phyloP scores from a whole-genome alignment of 495 filamentous ascomycete genomes.

The Trichoderma erinaceum region DNA sequence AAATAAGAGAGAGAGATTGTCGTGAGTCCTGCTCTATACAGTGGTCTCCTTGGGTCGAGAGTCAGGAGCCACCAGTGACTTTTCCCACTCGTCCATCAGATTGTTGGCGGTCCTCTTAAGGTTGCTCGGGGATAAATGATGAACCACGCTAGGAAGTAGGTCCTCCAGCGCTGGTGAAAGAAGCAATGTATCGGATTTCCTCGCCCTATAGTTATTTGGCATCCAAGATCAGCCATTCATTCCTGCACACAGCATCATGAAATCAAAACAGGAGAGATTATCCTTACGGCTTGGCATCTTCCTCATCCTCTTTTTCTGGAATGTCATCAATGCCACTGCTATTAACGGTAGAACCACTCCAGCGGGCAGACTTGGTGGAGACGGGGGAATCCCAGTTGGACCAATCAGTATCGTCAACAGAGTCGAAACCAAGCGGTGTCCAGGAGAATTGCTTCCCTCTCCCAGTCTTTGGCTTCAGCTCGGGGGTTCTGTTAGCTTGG shows the following conservation, averaged over 20 bases:
- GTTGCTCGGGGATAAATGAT: conserved; percentile 58
- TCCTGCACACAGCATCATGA: background rate
- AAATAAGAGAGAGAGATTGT: background rate
- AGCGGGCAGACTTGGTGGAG: conserved; percentile 39
- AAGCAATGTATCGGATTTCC: conserved; percentile 4
- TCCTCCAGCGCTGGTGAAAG: conserved; percentile 47
- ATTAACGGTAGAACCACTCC: conserved; percentile 45
- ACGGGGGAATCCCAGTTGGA: conserved; percentile 62
- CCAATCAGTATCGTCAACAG: conserved; percentile 64
- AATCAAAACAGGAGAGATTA: background rate
- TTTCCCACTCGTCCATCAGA: conserved; percentile 77
- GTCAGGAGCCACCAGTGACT: conserved; percentile 28
- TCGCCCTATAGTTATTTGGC: background rate
- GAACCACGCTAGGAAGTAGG: conserved; percentile 51
- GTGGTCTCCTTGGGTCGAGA: background rate
- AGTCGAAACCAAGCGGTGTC: conserved; percentile 42
- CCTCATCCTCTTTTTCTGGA: conserved; percentile 31
- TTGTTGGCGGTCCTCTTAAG: conserved; percentile 63
- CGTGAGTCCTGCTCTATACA: conserved; percentile 13
- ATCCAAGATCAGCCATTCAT: conserved; percentile 8
- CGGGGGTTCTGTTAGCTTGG: conserved; percentile 18
- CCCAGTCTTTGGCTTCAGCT: conserved; percentile 26
- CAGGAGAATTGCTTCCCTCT: conserved; percentile 41
- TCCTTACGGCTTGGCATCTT: conserved; percentile 38
- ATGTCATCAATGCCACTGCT: conserved; percentile 33